Percentiles rank a stretch among this genome's conserved stretches.
phyloP scores from a whole-genome alignment of 306 rosid genomes.

The Hylodesmum podocarpum region DNA sequence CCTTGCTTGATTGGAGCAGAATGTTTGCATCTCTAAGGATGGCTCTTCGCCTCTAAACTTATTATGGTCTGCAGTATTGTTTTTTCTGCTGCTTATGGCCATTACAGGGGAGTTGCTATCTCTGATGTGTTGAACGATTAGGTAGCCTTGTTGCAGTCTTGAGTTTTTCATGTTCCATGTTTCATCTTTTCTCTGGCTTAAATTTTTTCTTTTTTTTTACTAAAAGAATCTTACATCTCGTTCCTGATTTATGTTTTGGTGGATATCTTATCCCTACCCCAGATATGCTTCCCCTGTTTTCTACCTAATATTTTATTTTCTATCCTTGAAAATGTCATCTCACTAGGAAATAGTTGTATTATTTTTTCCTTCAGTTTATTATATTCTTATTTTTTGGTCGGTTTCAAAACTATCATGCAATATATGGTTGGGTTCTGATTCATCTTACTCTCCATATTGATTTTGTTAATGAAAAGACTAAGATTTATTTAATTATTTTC shows the following conservation, averaged over 20 bases:
- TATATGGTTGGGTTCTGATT: slow-evolving; percentile 14
- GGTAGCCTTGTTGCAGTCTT: background rate
- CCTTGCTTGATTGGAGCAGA: background rate
- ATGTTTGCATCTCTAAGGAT: background rate
- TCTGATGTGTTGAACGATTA: background rate
- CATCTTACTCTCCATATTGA: slow-evolving; percentile 7
- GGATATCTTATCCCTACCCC: background rate
- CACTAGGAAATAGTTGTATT: background rate
- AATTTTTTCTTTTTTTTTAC: background rate
- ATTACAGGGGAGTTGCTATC: background rate
- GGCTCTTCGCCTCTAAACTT: background rate
- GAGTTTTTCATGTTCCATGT: background rate
- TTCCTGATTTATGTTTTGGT: background rate
- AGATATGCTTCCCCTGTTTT: background rate
- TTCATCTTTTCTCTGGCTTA: background rate
- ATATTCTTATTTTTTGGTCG: background rate
- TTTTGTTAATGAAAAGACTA: slow-evolving; percentile 20
- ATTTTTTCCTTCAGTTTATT: background rate
- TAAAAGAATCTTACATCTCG: background rate
- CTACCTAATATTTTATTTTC: background rate
- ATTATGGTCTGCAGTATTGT: background rate
- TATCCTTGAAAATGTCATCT: background rate
- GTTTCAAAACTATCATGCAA: slow-evolving; percentile 7
- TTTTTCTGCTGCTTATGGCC: background rate
- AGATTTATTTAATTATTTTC: slow-evolving; percentile 38